phyloP scores from a whole-genome alignment of 108 stramenopile genomes.

The Mayamaea pseudoterrestris region DNA sequence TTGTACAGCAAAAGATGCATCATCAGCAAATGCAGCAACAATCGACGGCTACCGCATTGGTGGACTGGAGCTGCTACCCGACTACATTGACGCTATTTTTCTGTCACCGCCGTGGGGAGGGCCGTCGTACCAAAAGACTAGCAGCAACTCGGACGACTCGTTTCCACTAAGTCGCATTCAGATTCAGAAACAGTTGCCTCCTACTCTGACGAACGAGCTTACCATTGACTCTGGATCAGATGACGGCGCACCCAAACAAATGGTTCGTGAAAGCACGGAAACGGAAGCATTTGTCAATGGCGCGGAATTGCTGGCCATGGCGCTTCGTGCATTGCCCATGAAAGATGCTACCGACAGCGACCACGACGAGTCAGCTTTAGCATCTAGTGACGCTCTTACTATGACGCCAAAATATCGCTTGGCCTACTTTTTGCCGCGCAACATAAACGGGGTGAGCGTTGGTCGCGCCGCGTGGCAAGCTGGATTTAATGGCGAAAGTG shows the following conservation, averaged over 20 bases:
- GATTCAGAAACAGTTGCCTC: neutral
- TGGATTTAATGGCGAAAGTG: conserved; percentile 20
- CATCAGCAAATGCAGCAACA: too few species aligned
- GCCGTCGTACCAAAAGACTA: conserved; percentile 42
- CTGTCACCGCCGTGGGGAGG: conserved; percentile 82
- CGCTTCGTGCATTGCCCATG: neutral
- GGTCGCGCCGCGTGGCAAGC: conserved; percentile 29
- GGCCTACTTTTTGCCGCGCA: conserved; percentile 57
- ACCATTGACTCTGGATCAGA: neutral
- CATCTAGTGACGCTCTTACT: neutral
- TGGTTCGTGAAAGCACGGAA: neutral
- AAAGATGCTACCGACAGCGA: neutral
- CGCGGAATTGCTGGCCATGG: neutral
- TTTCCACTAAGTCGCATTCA: neutral
- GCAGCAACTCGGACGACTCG: conserved; percentile 7
- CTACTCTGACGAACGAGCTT: neutral
- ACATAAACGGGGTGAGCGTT: conserved; percentile 43
- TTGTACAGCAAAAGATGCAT: too few species aligned
- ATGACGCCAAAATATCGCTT: conserved; percentile 2
- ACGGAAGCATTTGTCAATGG: neutral
- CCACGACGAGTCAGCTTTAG: neutral
- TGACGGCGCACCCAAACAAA: neutral
- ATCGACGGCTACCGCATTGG: conserved; percentile 27
- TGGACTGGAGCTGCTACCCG: conserved; percentile 46
- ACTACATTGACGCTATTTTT: conserved; percentile 47